A percentile compares a stretch with the other conserved stretches of the same genome.
These are phyloP conservation scores for Herpotrichia juniperi DNA, from an alignment of 2,329 filamentous ascomycete genomes.

Conservation along the genomic window DNA sequence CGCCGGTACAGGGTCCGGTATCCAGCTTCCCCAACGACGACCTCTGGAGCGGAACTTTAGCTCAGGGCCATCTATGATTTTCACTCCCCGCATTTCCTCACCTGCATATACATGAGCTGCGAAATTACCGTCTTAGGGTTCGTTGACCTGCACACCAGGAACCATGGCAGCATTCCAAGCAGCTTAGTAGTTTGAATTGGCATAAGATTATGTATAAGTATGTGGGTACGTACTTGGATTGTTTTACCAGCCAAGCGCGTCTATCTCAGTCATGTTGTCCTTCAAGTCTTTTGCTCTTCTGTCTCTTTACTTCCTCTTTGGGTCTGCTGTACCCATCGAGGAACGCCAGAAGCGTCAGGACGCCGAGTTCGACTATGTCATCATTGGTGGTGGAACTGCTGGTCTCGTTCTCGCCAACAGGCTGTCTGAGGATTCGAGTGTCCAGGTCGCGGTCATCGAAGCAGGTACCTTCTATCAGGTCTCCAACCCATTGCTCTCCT, in stretches of 20 bases:
- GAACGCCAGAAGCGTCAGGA: not conserved
- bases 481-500: conserved; percentile 24
- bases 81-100: not conserved
- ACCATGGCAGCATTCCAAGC: too few relatives aligned
- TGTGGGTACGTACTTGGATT: not conserved
- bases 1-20: not conserved
- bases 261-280: not conserved
- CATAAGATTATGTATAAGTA: not conserved
- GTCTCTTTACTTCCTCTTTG: not conserved
- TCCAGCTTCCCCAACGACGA: not conserved
- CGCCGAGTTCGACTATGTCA: conserved; percentile 26
- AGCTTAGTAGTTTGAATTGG: too few relatives aligned
- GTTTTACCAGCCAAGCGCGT: not conserved
- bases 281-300: not conserved
- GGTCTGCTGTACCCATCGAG: not conserved
- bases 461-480: conserved; percentile 36
- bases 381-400: conserved; percentile 38
- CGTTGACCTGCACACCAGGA: too few relatives aligned
- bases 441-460: conserved; percentile 33
- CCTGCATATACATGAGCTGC: not conserved
- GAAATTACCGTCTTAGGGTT: not conserved
- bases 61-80: not conserved
- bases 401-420: conserved; percentile 36
- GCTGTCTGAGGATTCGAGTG: conserved; percentile 30
- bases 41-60: not conserved